Base-by-base conservation (phyloP, 208 protist genomes). In the Trypanosoma vivax region DNA sequence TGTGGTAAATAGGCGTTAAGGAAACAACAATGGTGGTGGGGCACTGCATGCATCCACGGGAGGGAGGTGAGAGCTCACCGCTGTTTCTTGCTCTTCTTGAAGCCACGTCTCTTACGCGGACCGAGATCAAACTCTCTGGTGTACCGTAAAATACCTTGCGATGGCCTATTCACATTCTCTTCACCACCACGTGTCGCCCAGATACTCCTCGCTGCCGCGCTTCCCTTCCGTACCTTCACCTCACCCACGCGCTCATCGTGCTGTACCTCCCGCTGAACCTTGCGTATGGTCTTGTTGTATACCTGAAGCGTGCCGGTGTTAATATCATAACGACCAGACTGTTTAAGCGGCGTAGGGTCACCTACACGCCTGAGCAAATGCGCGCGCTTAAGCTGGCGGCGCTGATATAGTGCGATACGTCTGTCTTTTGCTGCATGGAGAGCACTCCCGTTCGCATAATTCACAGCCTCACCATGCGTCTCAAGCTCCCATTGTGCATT, bases 271-370 rank as follows among this genome's bases (percentile, higher is more conserved):
- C 85, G 77, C 52, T 79, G 62, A 47, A 92, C 85, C 34, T 76
- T 75, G 16, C 85, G 85, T 24, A 84, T 83, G 5, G 85, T 92
- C 63, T 90, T 89, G 48, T 86, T 82, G 54, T 84, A 92, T 16
- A 92, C 81, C 33, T 62, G 65, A 31, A 92, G 64, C 2, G 79
- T 89, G 4, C 74, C 80, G 19, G 67, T 73, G 23, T 66, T 48
- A 23, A 72, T 71, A 60, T 92, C 84, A 52, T 83, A 92, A 31
- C 57, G 50, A 13, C 84, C 84, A 0, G 76, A 85, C 63, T 92
- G 80, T 66, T 92, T 88, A 30, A 92, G 63, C 30, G 84, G 84
- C 23, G 79, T 88, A 2, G 84, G 84, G 51, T 92, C 84, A 38
- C 84, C 84, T 21, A 88, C 64, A 27, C 84, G 84, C 0, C 79